Evolutionary conservation across 2,329 filamentous ascomycete species (phyloP).

Genomic region (Cladosporium colombiae): DNA sequence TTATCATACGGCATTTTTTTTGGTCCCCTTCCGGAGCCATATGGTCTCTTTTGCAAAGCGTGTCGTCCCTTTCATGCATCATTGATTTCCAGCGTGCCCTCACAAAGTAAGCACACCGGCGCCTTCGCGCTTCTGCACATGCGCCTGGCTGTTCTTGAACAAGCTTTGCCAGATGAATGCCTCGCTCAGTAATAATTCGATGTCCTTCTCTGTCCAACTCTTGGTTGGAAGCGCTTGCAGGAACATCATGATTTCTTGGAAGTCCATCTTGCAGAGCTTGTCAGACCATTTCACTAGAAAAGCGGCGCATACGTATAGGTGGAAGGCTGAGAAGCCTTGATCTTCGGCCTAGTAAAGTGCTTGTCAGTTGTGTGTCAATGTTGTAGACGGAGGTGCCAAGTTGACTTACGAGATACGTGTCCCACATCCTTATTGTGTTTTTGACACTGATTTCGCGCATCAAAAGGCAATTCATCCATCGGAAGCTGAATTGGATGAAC

Average conservation of each 20-base stretch:
- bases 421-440: slow-evolving; percentile 99
- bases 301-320: slow-evolving; percentile 95
- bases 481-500: slow-evolving; percentile 98
- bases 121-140: slow-evolving; percentile 55
- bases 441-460: slow-evolving; percentile 97
- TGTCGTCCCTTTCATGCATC: slow-evolving; percentile 14
- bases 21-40: background rate
- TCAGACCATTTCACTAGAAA: slow-evolving; percentile 99
- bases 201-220: slow-evolving; percentile 96
- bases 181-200: slow-evolving; percentile 91
- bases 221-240: slow-evolving; percentile 90
- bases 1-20: background rate
- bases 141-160: slow-evolving; percentile 90
- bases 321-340: slow-evolving; percentile 96
- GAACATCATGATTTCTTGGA: slow-evolving; percentile 99
- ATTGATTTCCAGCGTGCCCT: background rate
- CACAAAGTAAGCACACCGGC: slow-evolving; percentile 20
- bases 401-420: slow-evolving; percentile 85
- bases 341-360: slow-evolving; percentile 76
- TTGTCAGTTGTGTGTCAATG: slow-evolving; percentile 7
- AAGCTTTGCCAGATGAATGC: slow-evolving; percentile 98
- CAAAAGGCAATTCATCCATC: slow-evolving; percentile 99
- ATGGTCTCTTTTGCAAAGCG: background rate
- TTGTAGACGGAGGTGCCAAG: background rate
- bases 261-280: slow-evolving; percentile 94